These are phyloP conservation scores for Stenogyne calaminthoides DNA, from an alignment of 305 asterid species.

Conservation along the genomic window DNA sequence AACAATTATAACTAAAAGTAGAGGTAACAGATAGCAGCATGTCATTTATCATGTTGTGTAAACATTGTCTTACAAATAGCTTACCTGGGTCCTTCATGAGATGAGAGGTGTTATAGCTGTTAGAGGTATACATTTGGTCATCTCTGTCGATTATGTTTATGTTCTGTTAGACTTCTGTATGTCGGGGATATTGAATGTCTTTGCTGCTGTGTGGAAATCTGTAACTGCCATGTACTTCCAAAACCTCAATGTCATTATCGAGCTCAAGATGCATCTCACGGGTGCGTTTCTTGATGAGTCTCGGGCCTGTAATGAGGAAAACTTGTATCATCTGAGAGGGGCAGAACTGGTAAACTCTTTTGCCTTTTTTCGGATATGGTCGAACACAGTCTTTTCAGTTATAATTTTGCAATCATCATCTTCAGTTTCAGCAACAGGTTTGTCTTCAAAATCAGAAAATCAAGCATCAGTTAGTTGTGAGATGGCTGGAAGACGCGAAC, in stretches of 20 bases:
- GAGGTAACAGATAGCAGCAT: neutral
- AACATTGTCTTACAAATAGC: slow-evolving; percentile 6
- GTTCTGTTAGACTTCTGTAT: slow-evolving; percentile 35
- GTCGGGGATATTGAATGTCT: slow-evolving; percentile 32
- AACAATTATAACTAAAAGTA: slow-evolving; percentile 24
- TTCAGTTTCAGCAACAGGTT: slow-evolving; percentile 46
- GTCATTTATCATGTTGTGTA: neutral
- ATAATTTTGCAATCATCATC: slow-evolving; percentile 84
- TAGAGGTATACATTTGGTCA: slow-evolving; percentile 24
- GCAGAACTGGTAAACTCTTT: slow-evolving; percentile 65
- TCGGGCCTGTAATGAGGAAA: slow-evolving; percentile 73
- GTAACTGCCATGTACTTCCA: slow-evolving; percentile 40
- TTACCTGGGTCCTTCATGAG: slow-evolving; percentile 47
- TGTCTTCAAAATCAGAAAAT: slow-evolving; percentile 41
- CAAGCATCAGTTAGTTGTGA: slow-evolving; percentile 24
- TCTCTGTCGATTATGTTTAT: slow-evolving; percentile 36
- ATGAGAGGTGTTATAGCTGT: slow-evolving; percentile 30
- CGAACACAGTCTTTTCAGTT: slow-evolving; percentile 72
- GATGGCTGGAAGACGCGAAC: slow-evolving; percentile 33
- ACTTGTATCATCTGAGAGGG: slow-evolving; percentile 40
- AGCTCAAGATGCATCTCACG: slow-evolving; percentile 66
- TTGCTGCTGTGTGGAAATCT: slow-evolving; percentile 35
- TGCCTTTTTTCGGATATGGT: slow-evolving; percentile 83
- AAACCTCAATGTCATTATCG: slow-evolving; percentile 43
- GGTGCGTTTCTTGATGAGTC: slow-evolving; percentile 78